These are phyloP conservation scores for Oryza meyeriana DNA, from an alignment of 176 grass and related monocot species.

Conservation along the genomic window DNA sequence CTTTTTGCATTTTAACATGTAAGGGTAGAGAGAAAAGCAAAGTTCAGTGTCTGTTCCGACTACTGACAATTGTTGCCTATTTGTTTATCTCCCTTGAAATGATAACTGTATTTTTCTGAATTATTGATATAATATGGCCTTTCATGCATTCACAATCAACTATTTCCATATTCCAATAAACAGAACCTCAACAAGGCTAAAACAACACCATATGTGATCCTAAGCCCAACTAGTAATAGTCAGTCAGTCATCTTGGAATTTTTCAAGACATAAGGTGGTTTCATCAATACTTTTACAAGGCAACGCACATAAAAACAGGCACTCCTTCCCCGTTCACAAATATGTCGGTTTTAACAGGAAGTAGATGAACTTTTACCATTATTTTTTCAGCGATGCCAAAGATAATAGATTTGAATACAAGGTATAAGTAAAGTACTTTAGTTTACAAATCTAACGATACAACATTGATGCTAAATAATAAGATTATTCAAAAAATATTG, in stretches of 20 bases:
- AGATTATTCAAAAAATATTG: too few species aligned
- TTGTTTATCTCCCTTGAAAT: background rate
- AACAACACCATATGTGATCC: background rate
- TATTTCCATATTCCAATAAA: background rate
- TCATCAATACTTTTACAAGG: background rate
- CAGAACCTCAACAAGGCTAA: background rate
- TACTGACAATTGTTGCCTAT: background rate
- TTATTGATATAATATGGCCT: background rate
- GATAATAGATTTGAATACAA: too few species aligned
- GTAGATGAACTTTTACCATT: too few species aligned
- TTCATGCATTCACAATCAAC: background rate
- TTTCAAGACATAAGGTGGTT: background rate
- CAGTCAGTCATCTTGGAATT: background rate
- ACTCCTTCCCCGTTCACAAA: too few species aligned
- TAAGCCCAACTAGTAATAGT: conserved; percentile 6
- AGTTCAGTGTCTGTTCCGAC: background rate
- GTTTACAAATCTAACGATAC: too few species aligned
- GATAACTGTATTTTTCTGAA: background rate
- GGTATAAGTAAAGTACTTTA: too few species aligned
- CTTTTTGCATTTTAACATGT: background rate
- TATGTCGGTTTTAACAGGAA: too few species aligned
- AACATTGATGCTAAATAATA: too few species aligned
- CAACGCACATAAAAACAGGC: background rate
- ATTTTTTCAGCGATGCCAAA: too few species aligned
- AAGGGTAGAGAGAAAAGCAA: background rate